Conservation (phyloP, 441 rosid species). For the Pelargonium citronellum region DNA sequence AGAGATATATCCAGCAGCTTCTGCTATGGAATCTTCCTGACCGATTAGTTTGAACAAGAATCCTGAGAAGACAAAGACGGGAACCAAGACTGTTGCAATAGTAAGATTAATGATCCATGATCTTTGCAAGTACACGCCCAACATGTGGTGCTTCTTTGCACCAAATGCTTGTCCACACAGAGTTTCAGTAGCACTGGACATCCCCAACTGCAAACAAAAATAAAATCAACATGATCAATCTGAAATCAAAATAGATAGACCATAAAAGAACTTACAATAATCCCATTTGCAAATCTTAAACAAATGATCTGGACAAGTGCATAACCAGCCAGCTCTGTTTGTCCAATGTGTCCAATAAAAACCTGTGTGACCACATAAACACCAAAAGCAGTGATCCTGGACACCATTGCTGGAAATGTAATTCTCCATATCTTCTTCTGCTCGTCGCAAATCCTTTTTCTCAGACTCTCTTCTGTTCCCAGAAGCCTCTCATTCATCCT, state of each 20-base stretch:
- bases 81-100: conserved; percentile 39
- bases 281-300: conserved; percentile 36
- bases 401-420: conserved; percentile 34
- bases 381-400: conserved; percentile 32
- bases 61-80: conserved; percentile 39
- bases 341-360: conserved; percentile 37
- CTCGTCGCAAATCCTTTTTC: conserved; percentile 41
- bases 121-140: conserved; percentile 73
- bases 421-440: conserved; percentile 40
- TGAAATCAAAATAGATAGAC: no score
- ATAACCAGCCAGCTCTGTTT: conserved; percentile 37
- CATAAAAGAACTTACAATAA: conserved; percentile 26
- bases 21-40: conserved; percentile 40
- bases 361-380: conserved; percentile 32
- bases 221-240: no score
- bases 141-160: conserved; percentile 59
- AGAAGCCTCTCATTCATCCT: no score
- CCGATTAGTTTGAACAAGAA: conserved; percentile 46
- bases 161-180: conserved; percentile 85
- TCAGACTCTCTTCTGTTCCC: not conserved
- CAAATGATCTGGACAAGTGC: conserved; percentile 35
- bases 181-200: conserved; percentile 83
- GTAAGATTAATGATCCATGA: conserved; percentile 49
- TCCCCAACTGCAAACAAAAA: conserved; percentile 41
- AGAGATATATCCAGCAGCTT: conserved; percentile 35